A percentile compares a stretch with the other conserved stretches of the same genome.
phyloP scores from a whole-genome alignment of 148 eudicot species.

The Rhododendron kiyosumense region DNA sequence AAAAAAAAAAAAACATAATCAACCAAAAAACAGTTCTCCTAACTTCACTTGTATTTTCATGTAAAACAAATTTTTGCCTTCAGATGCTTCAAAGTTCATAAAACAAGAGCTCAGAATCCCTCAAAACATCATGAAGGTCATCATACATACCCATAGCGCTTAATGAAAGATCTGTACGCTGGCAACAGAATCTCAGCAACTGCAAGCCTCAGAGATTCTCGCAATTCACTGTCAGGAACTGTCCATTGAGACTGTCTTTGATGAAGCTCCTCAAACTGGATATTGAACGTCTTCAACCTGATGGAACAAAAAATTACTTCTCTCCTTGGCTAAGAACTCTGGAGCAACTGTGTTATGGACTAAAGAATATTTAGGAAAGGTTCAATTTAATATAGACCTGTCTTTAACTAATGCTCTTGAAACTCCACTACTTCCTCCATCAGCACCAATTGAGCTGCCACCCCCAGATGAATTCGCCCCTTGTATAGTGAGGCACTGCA shows the following conservation, averaged over 20 bases:
- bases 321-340: neutral
- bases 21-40: neutral
- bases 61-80: neutral
- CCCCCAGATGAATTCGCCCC: conserved; percentile 91
- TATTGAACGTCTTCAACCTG: conserved; percentile 82
- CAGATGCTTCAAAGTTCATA: neutral
- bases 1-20: neutral
- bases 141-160: conserved; percentile 78
- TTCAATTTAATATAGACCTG: conserved; percentile 38
- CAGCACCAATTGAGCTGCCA: conserved; percentile 46
- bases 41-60: neutral
- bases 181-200: conserved; percentile 95
- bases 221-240: conserved; percentile 91
- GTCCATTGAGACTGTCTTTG: conserved; percentile 99
- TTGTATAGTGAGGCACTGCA: conserved; percentile 76
- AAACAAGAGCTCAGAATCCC: neutral
- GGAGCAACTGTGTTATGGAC: neutral
- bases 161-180: conserved; percentile 91
- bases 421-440: conserved; percentile 93
- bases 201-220: conserved; percentile 89
- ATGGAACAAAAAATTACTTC: neutral
- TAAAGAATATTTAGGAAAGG: neutral
- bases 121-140: neutral
- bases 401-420: conserved; percentile 85
- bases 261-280: conserved; percentile 96